A percentile compares a stretch with the other conserved stretches of the same genome.
Evolutionary conservation across 768 basidiomycete genomes (phyloP).

Genomic region (Panaeolus papilionaceus): DNA sequence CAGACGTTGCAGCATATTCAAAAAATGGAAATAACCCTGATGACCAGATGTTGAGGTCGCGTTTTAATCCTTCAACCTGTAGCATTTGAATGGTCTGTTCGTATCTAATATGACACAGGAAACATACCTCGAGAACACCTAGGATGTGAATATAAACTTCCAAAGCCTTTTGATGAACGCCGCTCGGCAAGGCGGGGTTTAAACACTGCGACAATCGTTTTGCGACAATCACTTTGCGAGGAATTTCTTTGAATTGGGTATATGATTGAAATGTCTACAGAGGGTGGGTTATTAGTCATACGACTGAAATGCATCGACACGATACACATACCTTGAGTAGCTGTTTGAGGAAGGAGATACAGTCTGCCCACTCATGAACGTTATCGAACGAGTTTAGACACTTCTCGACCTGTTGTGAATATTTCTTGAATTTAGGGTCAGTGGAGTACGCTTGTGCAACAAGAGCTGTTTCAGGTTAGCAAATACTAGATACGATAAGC

Average conservation of each 20-base stretch:
- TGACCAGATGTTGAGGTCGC: slow-evolving; percentile 92
- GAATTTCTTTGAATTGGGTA: slow-evolving; percentile 95
- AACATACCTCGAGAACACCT: slow-evolving; percentile 82
- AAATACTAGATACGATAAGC: background rate
- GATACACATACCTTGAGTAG: slow-evolving; percentile 76
- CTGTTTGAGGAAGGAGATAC: slow-evolving; percentile 95
- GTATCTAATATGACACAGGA: background rate
- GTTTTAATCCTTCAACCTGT: slow-evolving; percentile 85
- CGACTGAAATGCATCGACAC: background rate
- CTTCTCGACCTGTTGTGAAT: slow-evolving; percentile 89
- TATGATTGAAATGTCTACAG: slow-evolving; percentile 89
- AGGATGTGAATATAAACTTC: slow-evolving; percentile 96
- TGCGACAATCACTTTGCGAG: slow-evolving; percentile 90
- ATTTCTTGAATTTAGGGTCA: slow-evolving; percentile 96
- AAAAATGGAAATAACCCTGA: slow-evolving; percentile 98
- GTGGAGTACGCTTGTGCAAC: slow-evolving; percentile 64
- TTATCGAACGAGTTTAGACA: slow-evolving; percentile 93
- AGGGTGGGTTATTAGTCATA: background rate
- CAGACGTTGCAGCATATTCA: slow-evolving; percentile 98
- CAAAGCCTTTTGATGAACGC: slow-evolving; percentile 94
- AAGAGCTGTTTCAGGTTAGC: slow-evolving; percentile 41
- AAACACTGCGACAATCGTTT: slow-evolving; percentile 96
- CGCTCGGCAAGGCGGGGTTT: slow-evolving; percentile 96
- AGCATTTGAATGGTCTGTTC: slow-evolving; percentile 5
- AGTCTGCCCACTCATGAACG: slow-evolving; percentile 99